Percentiles rank a stretch among this genome's conserved stretches.
phyloP scores from a whole-genome alignment of 2,329 filamentous ascomycete species.

The Penicillium janthinellum region DNA sequence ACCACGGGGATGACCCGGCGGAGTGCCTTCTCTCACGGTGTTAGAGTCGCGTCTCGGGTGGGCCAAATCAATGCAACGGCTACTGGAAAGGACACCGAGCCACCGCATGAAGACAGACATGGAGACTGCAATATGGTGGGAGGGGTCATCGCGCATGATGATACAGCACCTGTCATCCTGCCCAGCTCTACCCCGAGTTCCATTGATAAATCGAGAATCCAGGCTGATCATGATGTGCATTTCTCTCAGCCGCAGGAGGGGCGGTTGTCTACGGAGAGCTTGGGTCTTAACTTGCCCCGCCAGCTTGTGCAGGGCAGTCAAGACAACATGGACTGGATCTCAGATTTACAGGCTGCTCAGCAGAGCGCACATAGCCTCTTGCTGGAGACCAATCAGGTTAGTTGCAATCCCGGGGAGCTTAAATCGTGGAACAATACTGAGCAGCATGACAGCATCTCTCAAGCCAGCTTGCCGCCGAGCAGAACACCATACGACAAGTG shows the following conservation, averaged over 20 bases:
- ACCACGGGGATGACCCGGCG: background rate
- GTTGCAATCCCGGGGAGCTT: constrained; percentile 6
- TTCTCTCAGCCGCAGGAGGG: too few relatives aligned
- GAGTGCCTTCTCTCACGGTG: background rate
- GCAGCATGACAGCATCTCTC: constrained; percentile 41
- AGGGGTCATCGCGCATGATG: background rate
- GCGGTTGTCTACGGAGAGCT: background rate
- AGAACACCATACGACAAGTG: constrained; percentile 48
- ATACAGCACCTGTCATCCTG: background rate
- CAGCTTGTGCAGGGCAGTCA: background rate
- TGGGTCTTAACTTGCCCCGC: background rate
- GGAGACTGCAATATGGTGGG: background rate
- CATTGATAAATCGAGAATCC: constrained; percentile 4
- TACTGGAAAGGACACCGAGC: background rate
- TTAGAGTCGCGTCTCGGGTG: background rate
- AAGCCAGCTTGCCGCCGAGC: constrained; percentile 50
- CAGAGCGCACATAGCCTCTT: constrained; percentile 29
- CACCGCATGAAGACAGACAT: background rate
- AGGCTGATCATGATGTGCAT: background rate
- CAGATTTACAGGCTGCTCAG: constrained; percentile 21
- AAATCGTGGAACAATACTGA: background rate
- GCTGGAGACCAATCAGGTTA: constrained; percentile 33
- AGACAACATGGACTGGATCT: constrained; percentile 22
- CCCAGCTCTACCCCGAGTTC: background rate
- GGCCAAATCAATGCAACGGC: background rate